Percentiles rank a stretch among this genome's conserved stretches.
These are phyloP conservation scores for Ogataea kodamae DNA, from an alignment of 805 yeast species.

Conservation along the genomic window DNA sequence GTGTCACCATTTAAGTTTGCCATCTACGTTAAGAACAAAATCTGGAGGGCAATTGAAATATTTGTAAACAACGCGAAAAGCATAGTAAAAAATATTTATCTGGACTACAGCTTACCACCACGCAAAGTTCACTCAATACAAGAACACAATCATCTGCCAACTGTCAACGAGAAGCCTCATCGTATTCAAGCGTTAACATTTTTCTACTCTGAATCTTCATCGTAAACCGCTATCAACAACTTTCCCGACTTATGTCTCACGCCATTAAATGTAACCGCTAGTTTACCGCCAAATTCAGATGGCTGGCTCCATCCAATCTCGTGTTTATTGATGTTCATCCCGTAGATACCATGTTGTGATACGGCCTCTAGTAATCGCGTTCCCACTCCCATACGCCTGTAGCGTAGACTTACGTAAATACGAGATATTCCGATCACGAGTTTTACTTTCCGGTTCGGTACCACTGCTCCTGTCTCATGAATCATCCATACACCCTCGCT, in stretches of 20 bases:
- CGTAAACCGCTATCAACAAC: slow-evolving; percentile 47
- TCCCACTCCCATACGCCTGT: slow-evolving; percentile 52
- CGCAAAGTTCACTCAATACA: too few relatives aligned
- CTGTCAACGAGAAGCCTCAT: too few relatives aligned
- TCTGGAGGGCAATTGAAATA: slow-evolving; percentile 1
- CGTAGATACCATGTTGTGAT: slow-evolving; percentile 45
- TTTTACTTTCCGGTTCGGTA: slow-evolving; percentile 42
- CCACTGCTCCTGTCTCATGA: slow-evolving; percentile 44
- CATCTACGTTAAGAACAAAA: slow-evolving; percentile 9
- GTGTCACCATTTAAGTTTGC: slow-evolving; percentile 23
- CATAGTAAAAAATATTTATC: too few relatives aligned
- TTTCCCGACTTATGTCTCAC: slow-evolving; percentile 52
- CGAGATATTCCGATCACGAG: slow-evolving; percentile 46
- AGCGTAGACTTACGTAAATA: slow-evolving; percentile 42
- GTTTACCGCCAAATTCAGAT: slow-evolving; percentile 56
- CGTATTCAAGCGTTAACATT: too few relatives aligned
- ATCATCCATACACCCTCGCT: slow-evolving; percentile 58
- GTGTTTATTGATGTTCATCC: slow-evolving; percentile 38
- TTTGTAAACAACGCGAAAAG: slow-evolving; percentile 10
- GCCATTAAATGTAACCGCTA: slow-evolving; percentile 56
- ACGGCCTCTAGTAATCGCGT: slow-evolving; percentile 42
- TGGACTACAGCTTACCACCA: too few relatives aligned
- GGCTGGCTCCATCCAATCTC: slow-evolving; percentile 74
- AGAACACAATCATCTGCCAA: too few relatives aligned
- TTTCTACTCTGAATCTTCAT: slow-evolving; percentile 24